These are phyloP conservation scores for Trypanosoma scelopori DNA, from an alignment of 208 protist species.

Conservation along the genomic window DNA sequence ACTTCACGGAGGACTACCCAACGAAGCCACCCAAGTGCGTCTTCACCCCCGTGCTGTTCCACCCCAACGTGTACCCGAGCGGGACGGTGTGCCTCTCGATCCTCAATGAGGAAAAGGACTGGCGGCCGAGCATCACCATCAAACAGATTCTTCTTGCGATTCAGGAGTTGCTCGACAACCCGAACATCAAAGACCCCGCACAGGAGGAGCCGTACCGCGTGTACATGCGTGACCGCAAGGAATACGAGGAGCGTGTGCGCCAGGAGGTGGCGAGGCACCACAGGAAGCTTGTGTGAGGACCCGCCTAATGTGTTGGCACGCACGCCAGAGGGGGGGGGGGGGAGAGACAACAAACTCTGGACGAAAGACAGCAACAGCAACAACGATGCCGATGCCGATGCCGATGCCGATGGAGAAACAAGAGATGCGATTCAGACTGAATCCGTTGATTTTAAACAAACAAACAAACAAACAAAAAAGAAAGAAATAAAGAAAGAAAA, in stretches of 20 bases:
- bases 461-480: too few species aligned
- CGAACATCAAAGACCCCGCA: constrained; percentile 98
- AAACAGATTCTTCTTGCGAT: constrained; percentile 99
- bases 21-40: constrained; percentile 97
- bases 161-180: constrained; percentile 97
- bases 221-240: constrained; percentile 76
- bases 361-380: too few species aligned
- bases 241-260: constrained; percentile 86
- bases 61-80: constrained; percentile 99
- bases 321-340: neutral
- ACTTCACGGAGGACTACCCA: constrained; percentile 98
- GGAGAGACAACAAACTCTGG: too few species aligned
- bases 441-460: too few species aligned
- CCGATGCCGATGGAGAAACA: constrained; percentile 7
- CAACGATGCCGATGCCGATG: too few species aligned
- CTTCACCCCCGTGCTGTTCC: constrained; percentile 97
- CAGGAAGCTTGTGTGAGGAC: constrained; percentile 15
- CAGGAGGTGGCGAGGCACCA: constrained; percentile 84
- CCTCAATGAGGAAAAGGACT: constrained; percentile 99
- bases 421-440: neutral
- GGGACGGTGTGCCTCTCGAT: constrained; percentile 99
- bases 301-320: neutral
- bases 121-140: constrained; percentile 97
- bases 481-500: too few species aligned
- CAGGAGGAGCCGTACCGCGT: constrained; percentile 95